Evolutionary conservation across 2,329 filamentous ascomycete genomes (phyloP), one percentile per base, ranked within the genome.

Genomic region (Dactylonectria estremocensis): DNA sequence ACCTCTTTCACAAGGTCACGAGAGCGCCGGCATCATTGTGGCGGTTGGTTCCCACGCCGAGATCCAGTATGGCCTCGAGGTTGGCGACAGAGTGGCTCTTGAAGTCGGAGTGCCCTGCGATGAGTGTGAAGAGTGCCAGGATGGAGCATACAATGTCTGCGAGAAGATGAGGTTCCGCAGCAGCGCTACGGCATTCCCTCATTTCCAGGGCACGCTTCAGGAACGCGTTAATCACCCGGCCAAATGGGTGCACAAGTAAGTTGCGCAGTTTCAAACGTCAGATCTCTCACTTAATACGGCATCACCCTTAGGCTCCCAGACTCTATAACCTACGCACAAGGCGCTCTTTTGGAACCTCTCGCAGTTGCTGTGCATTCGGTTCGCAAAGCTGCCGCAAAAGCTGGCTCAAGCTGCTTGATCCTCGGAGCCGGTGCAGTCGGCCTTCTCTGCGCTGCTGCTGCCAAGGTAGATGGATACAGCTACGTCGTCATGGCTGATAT

Each of bases 71-170:
- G 22, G 78, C 74, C 78, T 76, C 16, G 76, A 67, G 3, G 50
- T 72, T 53, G 88, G 89, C 10, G 90, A 92, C 72, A 82, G 88
- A 54, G 89, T 92, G 3, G 89, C 90, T 2, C 79, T 92, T 3
- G 90, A 92, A 71, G 89, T 89, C 0, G 89, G 89, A 18, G 87
- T 90, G 1, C 88, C 90, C 0, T 92, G 90, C 73, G 83, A 83
- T 13, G 76, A 81, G 33, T 91, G 89, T 72, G 89, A 87, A 68
- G 81, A 88, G 13, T 91, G 89, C 74, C 77, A 77, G 43, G 84
- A 85, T 28, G 89, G 88, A 2, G 84, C 87, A 4, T 90, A 90
- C 71, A 90, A 91, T 67, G 84, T 90, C 3, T 91, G 89, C 73
- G 84, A 88, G 64, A 83, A 88, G 74, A 86, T 90, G 84, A 83